These are phyloP conservation scores for Backusella liffmaniae DNA, from an alignment of 192 early-diverging fungal species.

Conservation along the genomic window DNA sequence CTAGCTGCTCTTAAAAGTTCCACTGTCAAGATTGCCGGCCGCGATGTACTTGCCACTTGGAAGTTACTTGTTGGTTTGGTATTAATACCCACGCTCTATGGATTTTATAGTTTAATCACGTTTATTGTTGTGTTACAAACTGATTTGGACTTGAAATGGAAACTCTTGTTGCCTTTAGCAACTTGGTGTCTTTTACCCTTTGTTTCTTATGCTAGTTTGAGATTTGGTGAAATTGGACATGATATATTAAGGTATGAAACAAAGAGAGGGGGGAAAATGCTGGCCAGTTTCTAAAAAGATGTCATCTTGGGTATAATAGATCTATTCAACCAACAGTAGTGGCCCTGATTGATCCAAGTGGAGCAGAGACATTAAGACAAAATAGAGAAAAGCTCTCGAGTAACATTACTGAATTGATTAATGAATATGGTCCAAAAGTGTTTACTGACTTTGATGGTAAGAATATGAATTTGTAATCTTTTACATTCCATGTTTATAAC, in stretches of 20 bases:
- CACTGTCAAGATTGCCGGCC: constrained; percentile 90
- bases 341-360: constrained; percentile 55
- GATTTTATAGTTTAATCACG: constrained; percentile 65
- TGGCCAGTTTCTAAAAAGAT: background rate
- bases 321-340: constrained; percentile 86
- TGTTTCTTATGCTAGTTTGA: constrained; percentile 70
- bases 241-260: constrained; percentile 64
- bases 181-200: constrained; percentile 57
- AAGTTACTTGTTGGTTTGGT: constrained; percentile 80
- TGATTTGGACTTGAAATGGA: constrained; percentile 37
- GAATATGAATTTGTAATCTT: background rate
- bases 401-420: constrained; percentile 78
- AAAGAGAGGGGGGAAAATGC: background rate
- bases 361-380: constrained; percentile 63
- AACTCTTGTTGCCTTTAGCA: constrained; percentile 39
- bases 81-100: constrained; percentile 74
- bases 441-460: constrained; percentile 69
- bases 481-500: background rate
- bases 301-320: constrained; percentile 17
- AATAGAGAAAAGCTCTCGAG: constrained; percentile 71
- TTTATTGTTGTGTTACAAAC: constrained; percentile 41
- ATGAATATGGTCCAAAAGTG: constrained; percentile 81
- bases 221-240: constrained; percentile 74
- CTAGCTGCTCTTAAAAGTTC: constrained; percentile 82
- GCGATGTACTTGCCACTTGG: constrained; percentile 97